Evolutionary conservation across 441 rosid genomes (phyloP), one percentile per base, ranked within the genome.

Genomic region (Sinapis alba): DNA sequence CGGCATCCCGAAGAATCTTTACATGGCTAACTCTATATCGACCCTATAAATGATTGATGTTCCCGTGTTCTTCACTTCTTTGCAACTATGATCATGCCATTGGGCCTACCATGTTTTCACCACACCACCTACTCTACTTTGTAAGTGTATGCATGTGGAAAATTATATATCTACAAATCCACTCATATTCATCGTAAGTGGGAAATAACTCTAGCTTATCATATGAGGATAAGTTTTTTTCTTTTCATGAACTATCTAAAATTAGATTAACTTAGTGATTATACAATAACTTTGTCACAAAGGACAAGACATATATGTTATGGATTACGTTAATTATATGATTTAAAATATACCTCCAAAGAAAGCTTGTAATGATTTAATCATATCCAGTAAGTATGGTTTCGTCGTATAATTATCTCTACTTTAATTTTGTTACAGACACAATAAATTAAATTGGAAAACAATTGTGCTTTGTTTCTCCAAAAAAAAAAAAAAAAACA

Each of bases 31-130:
- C 36, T 69, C 53, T 34, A 68, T 6, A 58, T 66, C 21, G 70
- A 72, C 64, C 43, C 70, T 64, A 64, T 54, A 60, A 41, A 61
- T 61, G n/a, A 16, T 61, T 30, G 43, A 30, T 30, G 41, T 30
- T 34, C 68, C 73, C 73, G 57, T 62, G 51, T 19, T 41, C 71
- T n/a, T n/a, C n/a, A n/a, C n/a, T n/a, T n/a, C n/a, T 27, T 69
- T 63, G 26, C 63, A 6, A 43, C 19, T 63, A 26, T 62, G 28
- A 69, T 63, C 53, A 69, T 30, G 28, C 67, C 62, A 11, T 21
- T 70, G 79, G 30, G 28, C 75, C 71, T 56, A 70, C 75, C 34
- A 28, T 76, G 65, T 36, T 50, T 27, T 50, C 45, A 50, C 32
- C n/a, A n/a, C n/a, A n/a, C n/a, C 62, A 68, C 68, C 68, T 47